phyloP scores from a whole-genome alignment of 2,329 filamentous ascomycete genomes.

The Sporothrix brasiliensis region DNA sequence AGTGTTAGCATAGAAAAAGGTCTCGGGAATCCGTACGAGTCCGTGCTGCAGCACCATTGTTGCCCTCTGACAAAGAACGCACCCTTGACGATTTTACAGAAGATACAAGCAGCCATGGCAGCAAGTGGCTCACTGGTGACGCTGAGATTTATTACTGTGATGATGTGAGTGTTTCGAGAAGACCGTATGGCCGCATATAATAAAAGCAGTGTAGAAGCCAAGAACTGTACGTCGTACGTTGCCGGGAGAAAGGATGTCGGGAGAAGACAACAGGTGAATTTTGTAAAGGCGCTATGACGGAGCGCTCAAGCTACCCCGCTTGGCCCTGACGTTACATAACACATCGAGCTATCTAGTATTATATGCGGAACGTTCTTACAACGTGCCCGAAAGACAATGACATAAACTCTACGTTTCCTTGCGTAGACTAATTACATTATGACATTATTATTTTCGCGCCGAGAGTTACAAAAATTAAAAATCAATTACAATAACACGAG shows the following conservation, averaged over 20 bases:
- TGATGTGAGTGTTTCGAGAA: not conserved
- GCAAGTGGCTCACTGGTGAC: constrained; percentile 31
- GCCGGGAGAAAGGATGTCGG: not conserved
- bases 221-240: not conserved
- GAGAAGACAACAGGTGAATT: not conserved
- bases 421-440: no score
- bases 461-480: no score
- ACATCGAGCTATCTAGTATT: no score
- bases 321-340: not conserved
- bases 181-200: not conserved
- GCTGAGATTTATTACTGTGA: not conserved
- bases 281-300: not conserved
- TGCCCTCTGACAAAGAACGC: not conserved
- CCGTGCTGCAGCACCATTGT: not conserved
- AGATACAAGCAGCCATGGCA: constrained; percentile 76
- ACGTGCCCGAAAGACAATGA: no score
- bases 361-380: no score
- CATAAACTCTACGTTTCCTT: no score
- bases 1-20: not conserved
- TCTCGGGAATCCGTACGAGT: not conserved
- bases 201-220: no score
- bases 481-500: no score
- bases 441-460: no score
- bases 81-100: constrained; percentile 96
- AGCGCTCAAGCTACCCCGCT: constrained; percentile 24